Evolutionary conservation across 768 basidiomycete genomes (phyloP), one percentile per base, ranked within the genome.

Genomic region (Leccinum uliginosum): DNA sequence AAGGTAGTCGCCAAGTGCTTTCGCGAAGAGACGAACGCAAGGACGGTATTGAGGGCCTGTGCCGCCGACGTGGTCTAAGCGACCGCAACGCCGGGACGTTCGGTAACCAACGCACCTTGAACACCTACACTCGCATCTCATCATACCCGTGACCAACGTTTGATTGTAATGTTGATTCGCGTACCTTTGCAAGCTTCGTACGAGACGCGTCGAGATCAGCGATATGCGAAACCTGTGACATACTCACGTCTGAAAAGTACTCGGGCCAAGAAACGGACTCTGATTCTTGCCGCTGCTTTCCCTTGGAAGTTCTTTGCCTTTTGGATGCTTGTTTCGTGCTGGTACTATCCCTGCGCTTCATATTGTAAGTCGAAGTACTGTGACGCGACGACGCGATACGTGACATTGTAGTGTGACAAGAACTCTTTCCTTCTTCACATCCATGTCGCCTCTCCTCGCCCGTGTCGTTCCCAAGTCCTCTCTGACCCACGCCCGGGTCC

Each of bases 1-100:
- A 93, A 95, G 0, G 90, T 93, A 7, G 83, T 85, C 7, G 91
- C 88, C 32, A 95, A 70, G 60, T 89, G 83, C 61, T 90, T 89
- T 59, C 90, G 79, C 0, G 90, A 85, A 3, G 90, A 89, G 38
- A 92, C 80, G 65, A 96, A 96, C 0, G 89, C 92, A 40, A 94
- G 80, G 4, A 96, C 90, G 14, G 92, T 91, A 63, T 94, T 95
- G 48, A 95, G 74, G 10, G 92, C 90, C 90, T 95, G 51, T 38
- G 14, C 12, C 15, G 6, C 55, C 17, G 11, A 50, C 4, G 29
- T 35, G 23, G 27, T 17, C 17, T 52, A 10, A 35, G 30, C n/a
- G 38, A 26, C 6, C 17, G 38, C 34, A 51, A 48, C 24, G 7
- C 23, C 15, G 0, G 52, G 26, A 50, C 14, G 2, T 27, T 12